Base-by-base conservation (phyloP, 2,329 filamentous ascomycete genomes). In the Diplodia mutila region DNA sequence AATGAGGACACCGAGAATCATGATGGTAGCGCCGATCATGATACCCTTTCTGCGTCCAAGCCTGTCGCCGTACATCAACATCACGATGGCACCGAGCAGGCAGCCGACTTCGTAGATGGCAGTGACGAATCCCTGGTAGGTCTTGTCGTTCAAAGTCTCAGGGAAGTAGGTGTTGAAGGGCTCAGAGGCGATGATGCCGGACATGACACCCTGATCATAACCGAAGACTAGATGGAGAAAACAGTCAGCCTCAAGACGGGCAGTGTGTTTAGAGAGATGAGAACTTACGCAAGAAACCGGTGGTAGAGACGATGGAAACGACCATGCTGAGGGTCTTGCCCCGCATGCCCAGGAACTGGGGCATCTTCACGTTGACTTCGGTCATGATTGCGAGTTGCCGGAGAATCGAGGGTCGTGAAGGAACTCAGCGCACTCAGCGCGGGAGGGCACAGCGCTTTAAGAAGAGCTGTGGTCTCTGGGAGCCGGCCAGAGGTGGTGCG, bases 261-360 rank as follows among this genome's bases (percentile, higher is more conserved):
- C 21, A 9, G 34, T 12, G 34, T 12, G 34, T 11, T n/a, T 14
- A n/a, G n/a, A 25, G 14, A 25, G 12, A 37, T 51, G 34, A 49
- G 54, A n/a, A 63, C 66, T 67, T 55, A 67, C 66, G 81, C 32
- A 88, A 75, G 79, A 89, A 89, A 25, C 86, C 87, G 61, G 86
- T 88, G 0, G 88, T 90, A 4, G 88, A 87, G 29, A 90, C 83
- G n/a, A 84, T 83, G 1, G 88, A 88, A 55, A 90, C 83, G 48
- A 84, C 80, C 69, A 88, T 72, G 21, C 84, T 86, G 65, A 90
- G 81, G 46, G 79, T 80, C 71, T 80, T 82, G 75, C 89, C 89
- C 42, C 84, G 85, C 69, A 90, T 80, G 76, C 88, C 87, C 75
- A 85, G 84, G 74, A 83, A 89, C 21, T 74, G 83, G 63, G 85